A percentile compares a stretch with the other conserved stretches of the same genome.
Conservation (phyloP, 305 asterid genomes). For the Fraxinus greggii region DNA sequence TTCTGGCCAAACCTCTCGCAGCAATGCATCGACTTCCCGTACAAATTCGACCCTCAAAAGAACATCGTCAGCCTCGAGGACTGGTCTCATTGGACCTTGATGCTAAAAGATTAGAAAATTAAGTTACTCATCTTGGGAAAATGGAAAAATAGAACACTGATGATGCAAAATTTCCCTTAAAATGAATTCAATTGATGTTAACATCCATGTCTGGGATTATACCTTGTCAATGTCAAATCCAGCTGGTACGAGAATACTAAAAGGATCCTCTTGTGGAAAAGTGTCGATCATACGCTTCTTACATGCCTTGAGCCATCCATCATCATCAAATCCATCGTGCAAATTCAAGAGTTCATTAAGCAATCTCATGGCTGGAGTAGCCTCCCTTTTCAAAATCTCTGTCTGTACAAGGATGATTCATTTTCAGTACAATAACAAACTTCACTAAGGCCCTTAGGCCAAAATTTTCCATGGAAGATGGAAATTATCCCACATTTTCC, state of each 20-base stretch:
- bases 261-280: constrained; percentile 93
- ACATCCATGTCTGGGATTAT: background rate
- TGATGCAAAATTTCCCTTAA: background rate
- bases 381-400: constrained; percentile 84
- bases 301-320: constrained; percentile 81
- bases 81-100: constrained; percentile 75
- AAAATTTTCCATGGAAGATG: too few relatives aligned
- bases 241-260: constrained; percentile 80
- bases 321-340: constrained; percentile 83
- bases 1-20: constrained; percentile 66
- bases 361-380: constrained; percentile 87
- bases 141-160: background rate
- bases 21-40: constrained; percentile 68
- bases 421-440: background rate
- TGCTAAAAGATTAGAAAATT: constrained; percentile 40
- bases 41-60: constrained; percentile 85
- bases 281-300: constrained; percentile 75
- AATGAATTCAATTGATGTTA: background rate
- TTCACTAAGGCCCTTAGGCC: too few relatives aligned
- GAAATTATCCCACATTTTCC: too few relatives aligned
- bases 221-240: constrained; percentile 92
- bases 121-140: background rate
- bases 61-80: constrained; percentile 58
- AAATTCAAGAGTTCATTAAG: constrained; percentile 77
- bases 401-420: constrained; percentile 39